These are phyloP conservation scores for Psilocybe sp. DNA, from an alignment of 768 basidiomycete species.

Conservation along the genomic window DNA sequence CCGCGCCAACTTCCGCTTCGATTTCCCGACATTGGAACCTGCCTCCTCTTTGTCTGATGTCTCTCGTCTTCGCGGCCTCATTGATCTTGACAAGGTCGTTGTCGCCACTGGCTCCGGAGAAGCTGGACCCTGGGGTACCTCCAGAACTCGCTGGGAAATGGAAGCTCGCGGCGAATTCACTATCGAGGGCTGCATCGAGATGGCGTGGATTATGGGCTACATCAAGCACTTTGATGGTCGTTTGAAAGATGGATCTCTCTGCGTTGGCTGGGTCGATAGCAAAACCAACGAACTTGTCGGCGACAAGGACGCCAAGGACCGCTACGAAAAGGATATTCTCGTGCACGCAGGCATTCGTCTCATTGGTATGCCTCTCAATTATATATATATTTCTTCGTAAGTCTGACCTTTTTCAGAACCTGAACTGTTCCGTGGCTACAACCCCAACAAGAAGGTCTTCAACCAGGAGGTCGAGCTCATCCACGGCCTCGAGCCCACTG, in stretches of 20 bases:
- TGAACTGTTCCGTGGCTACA: conserved; percentile 95
- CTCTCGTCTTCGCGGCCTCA: conserved; percentile 75
- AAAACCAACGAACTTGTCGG: conserved; percentile 93
- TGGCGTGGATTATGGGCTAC: conserved; percentile 99
- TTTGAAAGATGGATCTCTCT: conserved; percentile 85
- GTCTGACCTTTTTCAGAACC: conserved; percentile 60
- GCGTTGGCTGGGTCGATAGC: conserved; percentile 98
- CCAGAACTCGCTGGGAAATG: conserved; percentile 99
- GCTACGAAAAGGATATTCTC: conserved; percentile 93
- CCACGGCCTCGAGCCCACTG: conserved; percentile 95
- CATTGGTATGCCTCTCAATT: conserved; percentile 63
- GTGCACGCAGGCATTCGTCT: conserved; percentile 89
- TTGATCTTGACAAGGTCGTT: conserved; percentile 94
- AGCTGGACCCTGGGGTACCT: conserved; percentile 97
- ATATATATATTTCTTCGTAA: conserved; percentile 1
- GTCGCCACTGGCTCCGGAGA: conserved; percentile 97
- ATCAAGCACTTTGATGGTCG: conserved; percentile 99
- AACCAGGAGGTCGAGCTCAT: conserved; percentile 95
- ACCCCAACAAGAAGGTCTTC: conserved; percentile 96
- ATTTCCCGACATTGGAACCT: conserved; percentile 85
- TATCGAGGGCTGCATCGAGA: conserved; percentile 97
- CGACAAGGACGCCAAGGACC: conserved; percentile 93
- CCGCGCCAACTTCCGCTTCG: conserved; percentile 96
- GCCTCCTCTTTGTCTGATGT: conserved; percentile 71
- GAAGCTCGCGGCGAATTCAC: conserved; percentile 95